A percentile compares a stretch with the other conserved stretches of the same genome.
Evolutionary conservation across 768 basidiomycete species (phyloP).

Genomic region (Austroboletus festivus): DNA sequence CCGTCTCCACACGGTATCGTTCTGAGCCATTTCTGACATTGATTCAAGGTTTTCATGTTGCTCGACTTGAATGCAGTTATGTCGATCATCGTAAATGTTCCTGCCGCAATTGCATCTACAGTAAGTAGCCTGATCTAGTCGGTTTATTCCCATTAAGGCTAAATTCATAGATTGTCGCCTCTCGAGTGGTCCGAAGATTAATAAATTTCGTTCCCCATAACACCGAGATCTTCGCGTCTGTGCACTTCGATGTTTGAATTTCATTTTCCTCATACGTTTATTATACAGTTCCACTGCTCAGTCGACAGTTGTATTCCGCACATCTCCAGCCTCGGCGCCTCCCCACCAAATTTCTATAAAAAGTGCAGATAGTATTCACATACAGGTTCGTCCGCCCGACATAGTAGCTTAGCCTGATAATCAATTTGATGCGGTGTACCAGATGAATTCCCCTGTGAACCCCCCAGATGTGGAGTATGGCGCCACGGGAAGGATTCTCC

Average conservation of each 20-base stretch:
- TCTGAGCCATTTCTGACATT: too few species aligned
- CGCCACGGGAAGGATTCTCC: slow-evolving; percentile 49
- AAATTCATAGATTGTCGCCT: slow-evolving; percentile 58
- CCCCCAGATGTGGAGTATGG: slow-evolving; percentile 52
- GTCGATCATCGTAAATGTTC: slow-evolving; percentile 72
- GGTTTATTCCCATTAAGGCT: not conserved
- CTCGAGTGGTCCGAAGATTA: slow-evolving; percentile 60
- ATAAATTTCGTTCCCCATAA: slow-evolving; percentile 52
- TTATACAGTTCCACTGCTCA: slow-evolving; percentile 38
- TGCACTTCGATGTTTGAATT: slow-evolving; percentile 25
- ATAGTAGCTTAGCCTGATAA: not conserved
- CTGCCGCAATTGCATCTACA: slow-evolving; percentile 66
- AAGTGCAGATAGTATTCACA: slow-evolving; percentile 52
- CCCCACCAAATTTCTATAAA: slow-evolving; percentile 30
- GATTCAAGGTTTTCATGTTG: slow-evolving; percentile 53
- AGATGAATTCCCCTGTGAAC: slow-evolving; percentile 69
- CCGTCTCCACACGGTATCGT: too few species aligned
- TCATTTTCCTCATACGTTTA: slow-evolving; percentile 5
- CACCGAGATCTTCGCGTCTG: slow-evolving; percentile 53
- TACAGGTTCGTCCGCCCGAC: slow-evolving; percentile 43
- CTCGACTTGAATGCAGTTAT: slow-evolving; percentile 68
- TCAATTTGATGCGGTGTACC: not conserved
- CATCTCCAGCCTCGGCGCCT: slow-evolving; percentile 31
- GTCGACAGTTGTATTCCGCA: slow-evolving; percentile 61
- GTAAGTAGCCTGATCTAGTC: slow-evolving; percentile 32